A percentile compares a stretch with the other conserved stretches of the same genome.
Conservation (phyloP, 495 filamentous ascomycete species). For the Aspergillus bridgeri region DNA sequence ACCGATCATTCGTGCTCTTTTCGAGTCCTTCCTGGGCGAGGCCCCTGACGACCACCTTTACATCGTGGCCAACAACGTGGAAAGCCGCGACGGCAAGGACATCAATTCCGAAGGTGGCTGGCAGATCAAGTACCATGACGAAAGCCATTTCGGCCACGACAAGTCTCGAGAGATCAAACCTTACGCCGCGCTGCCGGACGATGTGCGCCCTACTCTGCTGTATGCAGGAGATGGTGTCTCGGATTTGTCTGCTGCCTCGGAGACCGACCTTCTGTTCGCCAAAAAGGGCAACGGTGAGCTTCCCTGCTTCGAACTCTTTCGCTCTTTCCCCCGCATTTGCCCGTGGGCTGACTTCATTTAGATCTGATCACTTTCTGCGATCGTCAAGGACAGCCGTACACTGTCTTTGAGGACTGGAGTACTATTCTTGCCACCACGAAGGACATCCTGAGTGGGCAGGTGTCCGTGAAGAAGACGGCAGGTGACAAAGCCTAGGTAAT, state of each 20-base stretch:
- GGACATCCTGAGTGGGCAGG: conserved; percentile 64
- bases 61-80: conserved; percentile 82
- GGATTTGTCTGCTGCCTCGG: conserved; percentile 79
- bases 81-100: conserved; percentile 62
- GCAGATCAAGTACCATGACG: conserved; percentile 84
- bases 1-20: conserved; percentile 81
- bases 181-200: conserved; percentile 68
- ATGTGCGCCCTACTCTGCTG: conserved; percentile 69
- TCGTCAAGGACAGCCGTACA: conserved; percentile 73
- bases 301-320: background rate
- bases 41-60: conserved; percentile 63
- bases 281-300: conserved; percentile 80
- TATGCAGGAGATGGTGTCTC: conserved; percentile 92
- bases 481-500: background rate
- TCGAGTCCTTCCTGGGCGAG: conserved; percentile 72
- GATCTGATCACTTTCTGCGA: conserved; percentile 83
- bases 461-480: conserved; percentile 30
- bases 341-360: conserved; percentile 25
- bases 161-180: conserved; percentile 84
- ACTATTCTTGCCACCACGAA: conserved; percentile 70
- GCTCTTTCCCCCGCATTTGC: background rate
- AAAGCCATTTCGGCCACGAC: conserved; percentile 87
- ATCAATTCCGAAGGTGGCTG: conserved; percentile 78
- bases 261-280: conserved; percentile 87
- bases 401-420: conserved; percentile 73